Conservation (phyloP, 1,284 basidiomycete genomes). For the Uromyces viciae-fabae region DNA sequence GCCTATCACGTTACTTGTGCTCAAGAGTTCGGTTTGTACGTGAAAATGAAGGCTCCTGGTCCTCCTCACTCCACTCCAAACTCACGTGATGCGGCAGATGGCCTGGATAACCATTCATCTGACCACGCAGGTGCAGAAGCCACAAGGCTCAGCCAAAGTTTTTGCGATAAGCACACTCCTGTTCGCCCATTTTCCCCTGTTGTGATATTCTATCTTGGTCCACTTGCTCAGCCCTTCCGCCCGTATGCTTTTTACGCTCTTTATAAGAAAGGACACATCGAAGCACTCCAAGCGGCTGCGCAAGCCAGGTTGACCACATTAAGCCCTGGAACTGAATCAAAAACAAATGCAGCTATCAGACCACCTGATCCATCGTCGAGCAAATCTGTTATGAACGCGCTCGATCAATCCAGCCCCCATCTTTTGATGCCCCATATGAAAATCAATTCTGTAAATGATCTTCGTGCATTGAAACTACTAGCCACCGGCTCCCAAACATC, state of each 20-base stretch:
- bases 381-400: neutral
- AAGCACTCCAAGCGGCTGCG: constrained; percentile 63
- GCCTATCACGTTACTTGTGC: constrained; percentile 97
- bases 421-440: constrained; percentile 29
- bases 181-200: constrained; percentile 59
- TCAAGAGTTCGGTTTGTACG: constrained; percentile 70
- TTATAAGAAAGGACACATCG: constrained; percentile 65
- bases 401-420: neutral
- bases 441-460: constrained; percentile 35
- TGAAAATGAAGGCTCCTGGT: constrained; percentile 58
- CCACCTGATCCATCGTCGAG: neutral
- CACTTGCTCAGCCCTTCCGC: neutral
- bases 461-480: constrained; percentile 21
- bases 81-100: constrained; percentile 1
- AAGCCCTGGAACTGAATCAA: neutral
- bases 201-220: neutral
- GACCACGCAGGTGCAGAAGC: constrained; percentile 16
- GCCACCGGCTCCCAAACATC: constrained; percentile 49
- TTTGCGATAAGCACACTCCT: constrained; percentile 82
- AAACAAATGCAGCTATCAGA: neutral
- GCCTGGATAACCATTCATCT: neutral
- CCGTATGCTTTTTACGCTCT: too few species aligned
- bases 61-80: constrained; percentile 5
- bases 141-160: constrained; percentile 62
- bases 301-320: constrained; percentile 51